Percentiles rank a stretch among this genome's conserved stretches.
phyloP scores from a whole-genome alignment of 768 basidiomycete species.

The Psilocybe azurescens region DNA sequence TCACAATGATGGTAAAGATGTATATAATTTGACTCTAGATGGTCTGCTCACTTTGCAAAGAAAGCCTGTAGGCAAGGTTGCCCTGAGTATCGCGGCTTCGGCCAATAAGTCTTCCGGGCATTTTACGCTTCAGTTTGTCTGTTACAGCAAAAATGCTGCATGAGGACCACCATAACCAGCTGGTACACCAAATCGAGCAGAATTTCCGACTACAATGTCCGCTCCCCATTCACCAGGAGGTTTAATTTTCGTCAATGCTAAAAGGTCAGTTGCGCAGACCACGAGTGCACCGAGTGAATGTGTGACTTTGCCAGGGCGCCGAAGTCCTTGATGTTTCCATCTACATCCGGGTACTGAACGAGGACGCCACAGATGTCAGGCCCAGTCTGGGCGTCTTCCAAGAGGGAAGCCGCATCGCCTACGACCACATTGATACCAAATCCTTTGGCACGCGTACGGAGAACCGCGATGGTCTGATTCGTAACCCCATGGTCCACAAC shows the following conservation, averaged over 20 bases:
- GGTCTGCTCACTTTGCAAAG: slow-evolving; percentile 81
- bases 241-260: slow-evolving; percentile 90
- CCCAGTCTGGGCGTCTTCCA: slow-evolving; percentile 58
- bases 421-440: slow-evolving; percentile 87
- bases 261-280: slow-evolving; percentile 87
- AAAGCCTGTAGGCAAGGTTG: slow-evolving; percentile 87
- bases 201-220: slow-evolving; percentile 94
- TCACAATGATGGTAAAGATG: slow-evolving; percentile 6
- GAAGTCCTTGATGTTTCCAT: slow-evolving; percentile 84
- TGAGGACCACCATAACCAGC: slow-evolving; percentile 98
- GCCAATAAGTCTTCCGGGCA: slow-evolving; percentile 98
- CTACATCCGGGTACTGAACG: slow-evolving; percentile 92
- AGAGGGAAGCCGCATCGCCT: slow-evolving; percentile 56
- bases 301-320: slow-evolving; percentile 61
- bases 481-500: slow-evolving; percentile 83
- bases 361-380: slow-evolving; percentile 84
- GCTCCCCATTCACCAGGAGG: slow-evolving; percentile 99
- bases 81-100: slow-evolving; percentile 86
- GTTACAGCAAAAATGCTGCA: slow-evolving; percentile 94
- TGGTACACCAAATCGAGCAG: slow-evolving; percentile 96
- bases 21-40: background rate
- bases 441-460: slow-evolving; percentile 89
- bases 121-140: slow-evolving; percentile 92
- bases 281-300: slow-evolving; percentile 84
- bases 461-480: slow-evolving; percentile 90